phyloP scores from a whole-genome alignment of 1,284 basidiomycete species.

The Apiotrichum gracile region DNA sequence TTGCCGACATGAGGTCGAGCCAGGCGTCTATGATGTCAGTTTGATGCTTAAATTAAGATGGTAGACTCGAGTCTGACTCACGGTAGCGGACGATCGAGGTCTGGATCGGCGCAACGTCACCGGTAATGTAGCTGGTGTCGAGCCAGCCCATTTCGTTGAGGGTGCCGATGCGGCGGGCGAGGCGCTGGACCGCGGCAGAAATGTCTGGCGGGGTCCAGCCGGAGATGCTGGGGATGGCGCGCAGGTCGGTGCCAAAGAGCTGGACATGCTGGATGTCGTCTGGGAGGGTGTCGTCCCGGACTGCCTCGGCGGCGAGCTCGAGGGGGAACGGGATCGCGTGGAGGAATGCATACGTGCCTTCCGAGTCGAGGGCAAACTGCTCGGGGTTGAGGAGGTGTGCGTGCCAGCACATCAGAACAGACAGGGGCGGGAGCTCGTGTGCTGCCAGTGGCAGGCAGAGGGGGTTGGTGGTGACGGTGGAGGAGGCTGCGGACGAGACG shows the following conservation, averaged over 20 bases:
- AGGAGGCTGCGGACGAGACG: neutral
- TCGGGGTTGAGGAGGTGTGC: slow-evolving; percentile 34
- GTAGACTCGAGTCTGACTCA: slow-evolving; percentile 29
- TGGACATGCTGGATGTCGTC: slow-evolving; percentile 2
- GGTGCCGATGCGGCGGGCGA: slow-evolving; percentile 25
- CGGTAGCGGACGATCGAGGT: slow-evolving; percentile 35
- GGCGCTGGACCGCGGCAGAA: slow-evolving; percentile 28
- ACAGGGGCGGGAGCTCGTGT: slow-evolving; percentile 22
- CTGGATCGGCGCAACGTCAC: slow-evolving; percentile 20
- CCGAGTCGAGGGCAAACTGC: slow-evolving; percentile 20
- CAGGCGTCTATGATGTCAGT: slow-evolving; percentile 26
- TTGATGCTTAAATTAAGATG: no score
- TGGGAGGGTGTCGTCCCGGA: slow-evolving; percentile 5
- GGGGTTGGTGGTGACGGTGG: neutral
- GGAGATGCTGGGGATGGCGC: slow-evolving; percentile 6
- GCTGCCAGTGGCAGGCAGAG: neutral
- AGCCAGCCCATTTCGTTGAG: slow-evolving; percentile 32
- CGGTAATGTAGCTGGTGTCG: slow-evolving; percentile 7
- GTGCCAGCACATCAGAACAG: slow-evolving; percentile 37
- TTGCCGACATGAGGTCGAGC: slow-evolving; percentile 31
- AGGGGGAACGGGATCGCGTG: slow-evolving; percentile 19
- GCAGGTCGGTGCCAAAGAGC: neutral
- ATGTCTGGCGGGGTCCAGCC: slow-evolving; percentile 26
- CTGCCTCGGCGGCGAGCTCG: slow-evolving; percentile 3
- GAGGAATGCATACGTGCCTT: slow-evolving; percentile 16